Evolutionary conservation across 495 filamentous ascomycete genomes (phyloP).

Genomic region (Penicillium bovifimosum): DNA sequence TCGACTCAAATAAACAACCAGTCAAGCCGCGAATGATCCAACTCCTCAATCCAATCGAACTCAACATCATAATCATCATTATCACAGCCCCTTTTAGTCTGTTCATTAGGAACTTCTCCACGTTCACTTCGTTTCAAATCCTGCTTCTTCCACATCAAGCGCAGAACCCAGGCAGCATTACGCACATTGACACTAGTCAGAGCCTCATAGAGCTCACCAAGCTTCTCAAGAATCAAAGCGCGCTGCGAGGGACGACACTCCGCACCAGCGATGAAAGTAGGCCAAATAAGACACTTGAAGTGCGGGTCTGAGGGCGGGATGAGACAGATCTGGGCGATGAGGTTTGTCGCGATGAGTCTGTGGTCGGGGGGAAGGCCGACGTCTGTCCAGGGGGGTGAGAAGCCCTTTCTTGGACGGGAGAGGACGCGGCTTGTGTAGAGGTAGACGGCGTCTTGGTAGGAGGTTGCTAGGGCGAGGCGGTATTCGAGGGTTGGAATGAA

Average conservation of each 20-base stretch:
- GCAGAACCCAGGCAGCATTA: conserved; percentile 43
- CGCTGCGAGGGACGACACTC: conserved; percentile 37
- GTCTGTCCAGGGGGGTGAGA: conserved; percentile 23
- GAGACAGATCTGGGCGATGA: conserved; percentile 35
- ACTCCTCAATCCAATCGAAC: conserved; percentile 45
- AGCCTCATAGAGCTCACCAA: conserved; percentile 35
- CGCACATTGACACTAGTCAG: conserved; percentile 42
- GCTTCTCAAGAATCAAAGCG: conserved; percentile 30
- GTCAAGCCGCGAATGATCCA: conserved; percentile 41
- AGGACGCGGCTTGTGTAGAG: conserved; percentile 43
- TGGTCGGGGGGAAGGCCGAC: conserved; percentile 33
- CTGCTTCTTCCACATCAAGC: conserved; percentile 44
- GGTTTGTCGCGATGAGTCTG: conserved; percentile 27
- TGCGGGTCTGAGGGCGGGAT: conserved; percentile 37
- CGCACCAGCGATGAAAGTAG: conserved; percentile 44
- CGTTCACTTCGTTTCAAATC: conserved; percentile 25
- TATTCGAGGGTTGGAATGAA: conserved; percentile 34
- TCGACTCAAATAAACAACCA: conserved; percentile 42
- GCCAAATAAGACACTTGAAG: conserved; percentile 48
- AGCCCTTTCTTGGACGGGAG: conserved; percentile 29
- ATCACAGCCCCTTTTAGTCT: conserved; percentile 3
- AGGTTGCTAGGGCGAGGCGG: conserved; percentile 38
- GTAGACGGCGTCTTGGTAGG: conserved; percentile 42
- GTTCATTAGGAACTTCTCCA: not conserved
- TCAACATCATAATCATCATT: conserved; percentile 25